A percentile compares a stretch with the other conserved stretches of the same genome.
Evolutionary conservation across 192 early-diverging fungal genomes (phyloP).

Genomic region (Funneliformis mosseae): DNA sequence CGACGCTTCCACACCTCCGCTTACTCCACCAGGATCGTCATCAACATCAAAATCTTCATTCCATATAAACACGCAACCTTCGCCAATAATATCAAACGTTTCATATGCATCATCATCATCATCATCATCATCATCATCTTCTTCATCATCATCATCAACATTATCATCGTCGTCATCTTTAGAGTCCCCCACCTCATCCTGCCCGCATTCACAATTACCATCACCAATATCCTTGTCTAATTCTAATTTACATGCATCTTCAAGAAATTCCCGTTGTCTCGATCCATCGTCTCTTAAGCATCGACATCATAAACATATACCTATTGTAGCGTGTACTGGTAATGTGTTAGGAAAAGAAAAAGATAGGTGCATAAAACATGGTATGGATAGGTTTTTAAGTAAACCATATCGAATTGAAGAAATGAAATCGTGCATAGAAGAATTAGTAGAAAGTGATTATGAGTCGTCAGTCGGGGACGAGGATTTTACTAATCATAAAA

Average conservation of each 20-base stretch:
- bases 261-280: not conserved
- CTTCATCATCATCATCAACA: not conserved
- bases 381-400: constrained; percentile 1
- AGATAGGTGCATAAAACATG: not conserved
- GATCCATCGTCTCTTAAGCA: not conserved
- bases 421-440: not conserved
- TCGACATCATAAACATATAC: not conserved
- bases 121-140: not conserved
- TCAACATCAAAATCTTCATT: not conserved
- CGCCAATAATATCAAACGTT: not conserved
- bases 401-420: constrained; percentile 7
- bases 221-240: too few relatives aligned
- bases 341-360: not conserved
- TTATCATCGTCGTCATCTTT: not conserved
- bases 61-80: not conserved
- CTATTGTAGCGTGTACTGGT: constrained; percentile 3
- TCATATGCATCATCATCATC: not conserved
- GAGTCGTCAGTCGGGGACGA: not conserved
- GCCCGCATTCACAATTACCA: too few relatives aligned
- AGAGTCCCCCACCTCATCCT: not conserved
- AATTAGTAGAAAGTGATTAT: not conserved
- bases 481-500: too few relatives aligned
- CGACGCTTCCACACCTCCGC: not conserved
- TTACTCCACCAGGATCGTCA: not conserved
- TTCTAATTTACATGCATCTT: not conserved